Evolutionary conservation across 2,329 filamentous ascomycete genomes (phyloP).

Genomic region (Fusarium gaditjirri): DNA sequence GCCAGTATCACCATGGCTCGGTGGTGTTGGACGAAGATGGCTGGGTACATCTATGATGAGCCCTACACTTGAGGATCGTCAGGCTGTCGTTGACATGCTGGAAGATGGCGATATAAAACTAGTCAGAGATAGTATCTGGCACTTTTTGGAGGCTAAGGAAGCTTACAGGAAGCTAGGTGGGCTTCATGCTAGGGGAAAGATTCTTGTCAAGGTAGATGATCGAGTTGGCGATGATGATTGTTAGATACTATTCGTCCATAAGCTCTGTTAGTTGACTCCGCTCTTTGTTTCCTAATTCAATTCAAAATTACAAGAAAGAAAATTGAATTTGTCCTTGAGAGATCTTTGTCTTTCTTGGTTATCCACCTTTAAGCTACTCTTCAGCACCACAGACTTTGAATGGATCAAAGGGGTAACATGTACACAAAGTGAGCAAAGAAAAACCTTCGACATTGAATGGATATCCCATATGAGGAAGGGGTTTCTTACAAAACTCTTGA

Average conservation of each 20-base stretch:
- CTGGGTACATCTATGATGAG: slow-evolving; percentile 49
- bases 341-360: not conserved
- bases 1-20: slow-evolving; percentile 50
- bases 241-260: not conserved
- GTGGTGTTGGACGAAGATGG: slow-evolving; percentile 53
- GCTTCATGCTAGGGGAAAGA: slow-evolving; percentile 52
- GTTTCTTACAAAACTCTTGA: no score
- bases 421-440: not conserved
- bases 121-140: not conserved
- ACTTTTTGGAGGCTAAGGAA: not conserved
- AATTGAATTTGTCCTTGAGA: not conserved
- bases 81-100: slow-evolving; percentile 47
- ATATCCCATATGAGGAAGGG: fast-evolving
- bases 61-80: slow-evolving; percentile 47
- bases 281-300: not conserved
- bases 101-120: not conserved
- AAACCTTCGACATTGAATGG: not conserved
- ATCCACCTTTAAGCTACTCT: not conserved
- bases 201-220: slow-evolving; percentile 50
- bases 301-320: not conserved
- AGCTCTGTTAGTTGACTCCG: not conserved
- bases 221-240: slow-evolving; percentile 40
- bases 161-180: not conserved
- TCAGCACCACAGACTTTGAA: not conserved
- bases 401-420: not conserved